phyloP scores from a whole-genome alignment of 2,329 filamentous ascomycete genomes.

The Calonectria pteridis region DNA sequence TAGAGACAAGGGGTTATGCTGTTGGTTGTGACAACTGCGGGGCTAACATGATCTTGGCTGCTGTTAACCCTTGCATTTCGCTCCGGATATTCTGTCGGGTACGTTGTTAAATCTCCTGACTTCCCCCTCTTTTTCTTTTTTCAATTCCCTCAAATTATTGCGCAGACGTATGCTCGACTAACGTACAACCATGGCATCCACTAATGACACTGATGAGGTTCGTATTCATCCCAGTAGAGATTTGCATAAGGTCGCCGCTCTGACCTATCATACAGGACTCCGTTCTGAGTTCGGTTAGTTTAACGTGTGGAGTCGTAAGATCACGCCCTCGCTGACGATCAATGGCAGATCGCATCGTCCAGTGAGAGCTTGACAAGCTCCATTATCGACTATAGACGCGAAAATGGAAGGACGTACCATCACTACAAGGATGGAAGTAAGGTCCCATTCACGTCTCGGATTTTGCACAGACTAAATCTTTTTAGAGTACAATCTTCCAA shows the following conservation, averaged over 20 bases:
- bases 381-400: constrained; percentile 11
- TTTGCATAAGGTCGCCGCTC: background rate
- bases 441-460: background rate
- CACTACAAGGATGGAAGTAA: constrained; percentile 19
- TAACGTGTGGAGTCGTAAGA: background rate
- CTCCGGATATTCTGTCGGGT: background rate
- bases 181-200: background rate
- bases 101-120: background rate
- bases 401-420: constrained; percentile 23
- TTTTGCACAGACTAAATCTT: background rate
- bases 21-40: background rate
- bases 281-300: background rate
- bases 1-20: background rate
- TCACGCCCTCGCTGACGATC: background rate
- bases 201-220: background rate
- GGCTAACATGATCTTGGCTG: background rate
- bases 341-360: background rate
- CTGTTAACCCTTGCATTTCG: background rate
- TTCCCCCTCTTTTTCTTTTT: background rate
- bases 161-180: background rate
- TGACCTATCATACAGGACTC: background rate
- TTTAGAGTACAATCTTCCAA: constrained; percentile 9
- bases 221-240: background rate
- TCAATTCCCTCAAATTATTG: background rate
- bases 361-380: constrained; percentile 13